Conservation (phyloP, 345 rosid species). For the Excoecaria agallocha region DNA sequence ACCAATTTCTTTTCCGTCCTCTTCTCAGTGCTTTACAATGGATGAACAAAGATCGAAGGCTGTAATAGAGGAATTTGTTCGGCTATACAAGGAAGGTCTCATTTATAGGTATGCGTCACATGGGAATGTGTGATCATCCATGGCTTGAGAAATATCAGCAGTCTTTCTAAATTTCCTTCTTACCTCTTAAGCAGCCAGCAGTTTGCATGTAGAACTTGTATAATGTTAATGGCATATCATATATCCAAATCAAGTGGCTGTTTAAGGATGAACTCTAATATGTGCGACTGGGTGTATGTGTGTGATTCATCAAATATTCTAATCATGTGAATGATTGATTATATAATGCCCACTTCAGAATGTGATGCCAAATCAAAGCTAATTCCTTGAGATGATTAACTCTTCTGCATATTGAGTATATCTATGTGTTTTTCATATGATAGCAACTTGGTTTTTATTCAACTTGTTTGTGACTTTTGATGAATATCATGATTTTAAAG, state of each 20-base stretch:
- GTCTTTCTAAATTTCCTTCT: not conserved
- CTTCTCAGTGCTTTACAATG: constrained; percentile 84
- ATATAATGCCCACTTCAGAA: not conserved
- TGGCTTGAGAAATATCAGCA: not conserved
- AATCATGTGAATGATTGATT: not conserved
- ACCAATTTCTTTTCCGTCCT: constrained; percentile 1
- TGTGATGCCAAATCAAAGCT: not conserved
- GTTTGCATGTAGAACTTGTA: not conserved
- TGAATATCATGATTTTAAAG: not conserved
- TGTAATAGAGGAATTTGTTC: constrained; percentile 79
- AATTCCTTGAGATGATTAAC: not conserved
- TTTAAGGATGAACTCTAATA: not conserved
- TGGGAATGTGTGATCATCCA: not conserved
- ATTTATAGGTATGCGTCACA: constrained; percentile 63
- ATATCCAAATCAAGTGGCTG: not conserved
- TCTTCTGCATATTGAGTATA: not conserved
- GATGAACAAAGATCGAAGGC: constrained; percentile 89
- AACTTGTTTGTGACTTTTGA: not conserved
- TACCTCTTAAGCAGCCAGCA: not conserved
- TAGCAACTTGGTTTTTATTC: not conserved
- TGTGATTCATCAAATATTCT: not conserved
- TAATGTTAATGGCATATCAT: not conserved
- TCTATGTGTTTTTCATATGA: not conserved
- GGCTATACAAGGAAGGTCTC: constrained; percentile 68
- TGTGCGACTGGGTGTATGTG: not conserved